phyloP scores from a whole-genome alignment of 2,329 filamentous ascomycete genomes.

The Simplicillium aogashimaense region DNA sequence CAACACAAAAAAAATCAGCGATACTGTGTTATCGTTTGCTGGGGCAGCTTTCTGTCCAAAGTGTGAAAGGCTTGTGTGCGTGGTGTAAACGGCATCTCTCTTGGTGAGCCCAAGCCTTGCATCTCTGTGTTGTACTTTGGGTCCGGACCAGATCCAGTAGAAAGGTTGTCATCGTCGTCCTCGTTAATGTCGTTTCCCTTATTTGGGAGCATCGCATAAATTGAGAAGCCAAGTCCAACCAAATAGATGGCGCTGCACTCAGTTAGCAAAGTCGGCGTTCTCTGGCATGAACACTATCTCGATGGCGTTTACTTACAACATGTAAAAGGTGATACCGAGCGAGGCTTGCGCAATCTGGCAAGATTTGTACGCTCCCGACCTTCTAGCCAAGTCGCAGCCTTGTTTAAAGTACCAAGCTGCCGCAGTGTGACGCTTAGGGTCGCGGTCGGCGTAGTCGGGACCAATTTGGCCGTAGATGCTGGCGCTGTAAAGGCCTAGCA shows the following conservation, averaged over 20 bases:
- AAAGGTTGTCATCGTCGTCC: slow-evolving; percentile 29
- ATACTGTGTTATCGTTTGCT: slow-evolving; percentile 14
- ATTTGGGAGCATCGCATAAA: slow-evolving; percentile 50
- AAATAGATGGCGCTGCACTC: slow-evolving; percentile 46
- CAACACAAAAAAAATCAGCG: too few relatives aligned
- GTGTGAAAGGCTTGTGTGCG: slow-evolving; percentile 59
- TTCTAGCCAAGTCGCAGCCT: slow-evolving; percentile 52
- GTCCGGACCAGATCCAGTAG: slow-evolving; percentile 14
- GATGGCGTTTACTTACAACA: slow-evolving; percentile 47
- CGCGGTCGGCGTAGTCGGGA: slow-evolving; percentile 52
- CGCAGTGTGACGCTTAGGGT: slow-evolving; percentile 49
- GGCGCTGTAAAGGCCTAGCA: slow-evolving; percentile 53
- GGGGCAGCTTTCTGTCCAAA: slow-evolving; percentile 46
- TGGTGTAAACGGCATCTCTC: slow-evolving; percentile 46
- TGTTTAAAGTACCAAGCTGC: slow-evolving; percentile 68
- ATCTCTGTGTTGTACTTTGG: slow-evolving; percentile 45
- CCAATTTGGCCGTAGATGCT: slow-evolving; percentile 63
- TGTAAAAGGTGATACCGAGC: slow-evolving; percentile 54
- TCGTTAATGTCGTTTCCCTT: slow-evolving; percentile 38
- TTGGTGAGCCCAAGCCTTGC: slow-evolving; percentile 34
- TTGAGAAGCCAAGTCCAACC: slow-evolving; percentile 45
- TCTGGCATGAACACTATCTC: background rate
- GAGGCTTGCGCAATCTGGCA: slow-evolving; percentile 60
- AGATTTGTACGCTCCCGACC: slow-evolving; percentile 41
- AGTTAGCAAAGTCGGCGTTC: slow-evolving; percentile 1